These are phyloP conservation scores for Myrica gale DNA, from an alignment of 306 rosid species.

Conservation along the genomic window DNA sequence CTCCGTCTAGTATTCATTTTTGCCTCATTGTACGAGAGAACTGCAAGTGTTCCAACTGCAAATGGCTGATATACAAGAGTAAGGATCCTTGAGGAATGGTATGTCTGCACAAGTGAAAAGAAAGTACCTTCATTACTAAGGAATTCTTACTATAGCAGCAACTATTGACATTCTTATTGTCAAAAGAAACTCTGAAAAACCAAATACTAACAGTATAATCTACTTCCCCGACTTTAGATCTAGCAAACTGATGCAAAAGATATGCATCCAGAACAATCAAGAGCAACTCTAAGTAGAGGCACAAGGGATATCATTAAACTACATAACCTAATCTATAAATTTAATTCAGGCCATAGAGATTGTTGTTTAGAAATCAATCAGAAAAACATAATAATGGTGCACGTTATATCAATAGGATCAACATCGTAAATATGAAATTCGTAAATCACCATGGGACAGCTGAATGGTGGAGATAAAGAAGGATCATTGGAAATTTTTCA, in stretches of 20 bases:
- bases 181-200: neutral
- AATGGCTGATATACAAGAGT: slow-evolving; percentile 89
- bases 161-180: neutral
- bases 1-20: slow-evolving; percentile 62
- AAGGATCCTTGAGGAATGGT: slow-evolving; percentile 80
- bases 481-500: neutral
- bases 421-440: neutral
- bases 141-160: neutral
- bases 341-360: neutral
- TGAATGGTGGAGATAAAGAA: neutral
- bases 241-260: neutral
- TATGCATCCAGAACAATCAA: neutral
- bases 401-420: neutral
- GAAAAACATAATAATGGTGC: slow-evolving; percentile 1
- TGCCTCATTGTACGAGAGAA: slow-evolving; percentile 60
- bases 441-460: neutral
- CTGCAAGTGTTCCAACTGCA: slow-evolving; percentile 57
- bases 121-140: neutral
- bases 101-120: slow-evolving; percentile 46
- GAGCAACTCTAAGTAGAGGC: neutral
- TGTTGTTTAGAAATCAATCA: neutral
- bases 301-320: neutral
- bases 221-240: neutral
- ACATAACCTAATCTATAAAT: neutral
- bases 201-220: neutral